Percentiles rank a stretch among this genome's conserved stretches.
phyloP scores from a whole-genome alignment of 352 stramenopile genomes.

The Pythium vanterpoolii region DNA sequence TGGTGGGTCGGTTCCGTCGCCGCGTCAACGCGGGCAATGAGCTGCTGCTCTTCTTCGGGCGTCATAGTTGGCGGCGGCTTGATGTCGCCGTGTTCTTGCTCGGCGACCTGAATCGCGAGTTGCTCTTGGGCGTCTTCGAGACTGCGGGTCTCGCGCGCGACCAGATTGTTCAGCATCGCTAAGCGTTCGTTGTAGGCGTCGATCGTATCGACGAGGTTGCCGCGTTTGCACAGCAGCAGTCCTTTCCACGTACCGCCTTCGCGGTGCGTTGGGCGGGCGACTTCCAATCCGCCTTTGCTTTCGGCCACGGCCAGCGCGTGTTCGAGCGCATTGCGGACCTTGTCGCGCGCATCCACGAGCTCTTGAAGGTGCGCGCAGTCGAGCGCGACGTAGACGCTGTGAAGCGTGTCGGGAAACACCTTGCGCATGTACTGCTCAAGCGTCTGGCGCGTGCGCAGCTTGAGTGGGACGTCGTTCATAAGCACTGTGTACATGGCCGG shows the following conservation, averaged over 20 bases:
- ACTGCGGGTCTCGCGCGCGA: conserved; percentile 54
- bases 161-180: conserved; percentile 50
- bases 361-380: conserved; percentile 60
- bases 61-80: conserved; percentile 13
- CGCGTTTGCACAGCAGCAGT: conserved; percentile 37
- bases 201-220: conserved; percentile 56
- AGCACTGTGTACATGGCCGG: conserved; percentile 72
- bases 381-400: conserved; percentile 64
- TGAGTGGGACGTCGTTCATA: conserved; percentile 62
- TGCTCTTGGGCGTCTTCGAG: conserved; percentile 57
- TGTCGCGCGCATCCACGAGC: conserved; percentile 49
- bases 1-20: background rate
- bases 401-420: conserved; percentile 61
- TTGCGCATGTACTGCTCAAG: conserved; percentile 70
- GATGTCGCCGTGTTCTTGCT: conserved; percentile 21
- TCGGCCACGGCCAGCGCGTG: conserved; percentile 49
- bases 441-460: conserved; percentile 52
- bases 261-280: conserved; percentile 39
- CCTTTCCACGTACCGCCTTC: conserved; percentile 40
- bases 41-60: conserved; percentile 9
- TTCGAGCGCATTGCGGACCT: conserved; percentile 43
- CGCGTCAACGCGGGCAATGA: conserved; percentile 1
- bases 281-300: conserved; percentile 17
- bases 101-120: conserved; percentile 41
- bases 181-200: conserved; percentile 58